These are phyloP conservation scores for Planoprotostelium fungivorum DNA, from an alignment of 78 protist genomes.

Conservation along the genomic window DNA sequence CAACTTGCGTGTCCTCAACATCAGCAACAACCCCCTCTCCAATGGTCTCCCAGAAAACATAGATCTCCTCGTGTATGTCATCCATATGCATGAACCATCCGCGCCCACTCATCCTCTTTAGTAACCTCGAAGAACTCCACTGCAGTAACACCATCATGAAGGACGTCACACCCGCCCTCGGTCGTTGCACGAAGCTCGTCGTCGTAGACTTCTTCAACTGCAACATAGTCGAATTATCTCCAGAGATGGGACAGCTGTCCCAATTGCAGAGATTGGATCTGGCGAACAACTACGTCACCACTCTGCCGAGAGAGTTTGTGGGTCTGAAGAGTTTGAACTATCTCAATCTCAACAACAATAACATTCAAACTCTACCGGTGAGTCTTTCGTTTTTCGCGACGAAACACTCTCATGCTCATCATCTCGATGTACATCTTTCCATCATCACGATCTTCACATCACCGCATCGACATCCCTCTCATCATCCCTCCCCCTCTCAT, in stretches of 20 bases:
- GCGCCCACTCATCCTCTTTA: background rate
- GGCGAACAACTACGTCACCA: background rate
- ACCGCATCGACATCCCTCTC: no score
- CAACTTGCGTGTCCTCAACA: background rate
- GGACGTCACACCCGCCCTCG: background rate
- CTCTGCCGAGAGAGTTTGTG: background rate
- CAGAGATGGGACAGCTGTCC: background rate
- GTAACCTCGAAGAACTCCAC: background rate
- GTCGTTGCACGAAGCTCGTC: background rate
- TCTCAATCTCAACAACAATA: background rate
- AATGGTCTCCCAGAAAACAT: background rate
- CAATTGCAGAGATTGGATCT: background rate
- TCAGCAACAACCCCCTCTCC: background rate
- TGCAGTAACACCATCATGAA: slow-evolving; percentile 1
- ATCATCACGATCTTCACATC: no score
- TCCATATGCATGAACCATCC: background rate
- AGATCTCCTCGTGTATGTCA: background rate
- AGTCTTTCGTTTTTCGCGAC: no score
- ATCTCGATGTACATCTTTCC: no score
- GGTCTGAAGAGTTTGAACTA: background rate
- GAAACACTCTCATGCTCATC: no score
- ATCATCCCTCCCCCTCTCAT: no score
- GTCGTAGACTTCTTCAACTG: background rate
- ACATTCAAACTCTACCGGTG: background rate
- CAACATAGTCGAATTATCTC: background rate